Percentiles rank a stretch among this genome's conserved stretches.
Evolutionary conservation across 140 eudicot species (phyloP).

Genomic region (Eryngium alpinum): DNA sequence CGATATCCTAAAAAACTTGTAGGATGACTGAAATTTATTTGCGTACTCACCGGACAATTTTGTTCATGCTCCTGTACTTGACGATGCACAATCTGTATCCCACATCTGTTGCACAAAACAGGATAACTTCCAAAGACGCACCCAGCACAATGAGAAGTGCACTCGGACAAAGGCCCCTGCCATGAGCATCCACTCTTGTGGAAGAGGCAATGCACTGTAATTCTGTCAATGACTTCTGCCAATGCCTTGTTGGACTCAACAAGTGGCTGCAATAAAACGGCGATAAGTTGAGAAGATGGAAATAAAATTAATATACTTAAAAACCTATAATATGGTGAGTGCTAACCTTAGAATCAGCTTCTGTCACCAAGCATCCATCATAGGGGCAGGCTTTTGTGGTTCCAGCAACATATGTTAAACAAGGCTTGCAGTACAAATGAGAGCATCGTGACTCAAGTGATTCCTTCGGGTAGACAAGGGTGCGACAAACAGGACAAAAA

Average conservation of each 20-base stretch:
- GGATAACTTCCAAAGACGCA: conserved; percentile 88
- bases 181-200: conserved; percentile 90
- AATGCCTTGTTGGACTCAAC: conserved; percentile 61
- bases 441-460: conserved; percentile 85
- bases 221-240: conserved; percentile 80
- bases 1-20: background rate
- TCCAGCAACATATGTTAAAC: conserved; percentile 71
- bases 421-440: conserved; percentile 88
- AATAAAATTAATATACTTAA: background rate
- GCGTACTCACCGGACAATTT: conserved; percentile 63
- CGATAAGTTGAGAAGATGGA: background rate
- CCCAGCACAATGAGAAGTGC: conserved; percentile 61
- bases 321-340: background rate
- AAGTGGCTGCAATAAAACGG: conserved; percentile 55
- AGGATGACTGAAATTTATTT: background rate
- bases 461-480: conserved; percentile 89
- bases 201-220: conserved; percentile 74
- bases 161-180: conserved; percentile 88
- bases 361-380: conserved; percentile 88
- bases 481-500: conserved; percentile 93
- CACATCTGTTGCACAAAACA: conserved; percentile 88
- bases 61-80: conserved; percentile 96
- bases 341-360: conserved; percentile 76
- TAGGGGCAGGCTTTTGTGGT: conserved; percentile 86
- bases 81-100: conserved; percentile 83